Base-by-base conservation (phyloP, 129 eudicot genomes). In the Gnaphalium uliginosum region DNA sequence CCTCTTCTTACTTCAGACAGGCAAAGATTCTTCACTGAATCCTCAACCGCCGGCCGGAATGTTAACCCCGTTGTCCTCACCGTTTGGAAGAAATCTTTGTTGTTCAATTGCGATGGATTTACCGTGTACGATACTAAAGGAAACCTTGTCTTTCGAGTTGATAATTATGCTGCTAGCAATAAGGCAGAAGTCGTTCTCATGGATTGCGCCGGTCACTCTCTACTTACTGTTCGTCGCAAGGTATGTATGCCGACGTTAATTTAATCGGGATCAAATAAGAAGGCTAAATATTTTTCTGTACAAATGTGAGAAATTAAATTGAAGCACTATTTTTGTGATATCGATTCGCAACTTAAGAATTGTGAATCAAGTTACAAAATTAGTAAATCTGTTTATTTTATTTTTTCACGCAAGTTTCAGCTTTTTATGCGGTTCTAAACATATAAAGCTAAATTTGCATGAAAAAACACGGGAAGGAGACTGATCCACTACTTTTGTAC, bases 181-280 rank as follows among this genome's bases (percentile, higher is more conserved):
- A 84, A 78, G 65, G 82, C 54, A 14, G 84, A 82, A 80, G 79
- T 88, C 10, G 75, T 84, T 72, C 94, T 91, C 67, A 91, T 91
- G 97, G 89, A 88, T 37, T 88, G 84, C 56, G 71, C 77, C 18
- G 97, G 94, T 66, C 76, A 58, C 33, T 84, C 91, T 56, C 87
- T 91, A 33, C 84, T 88, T 72, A 91, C 94, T 83, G 86, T 88
- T 67, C 94, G 97, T 46, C 88, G 86, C 30, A 88, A 90, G 94
- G 94, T 88, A 76, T 54, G n/a, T 53, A 6, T 18, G 14, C 9
- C 2, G 14, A 46, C 53, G 18, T 46, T 13, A 46, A 2, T 51
- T 4, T 13, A 25, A 9, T 26, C 35, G 26, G 17, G 66, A 61
- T 61, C 33, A 25, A 61, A 3, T 13, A 26, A 23, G 66, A 9